Evolutionary conservation across 768 basidiomycete genomes (phyloP).

Genomic region (Paxillus rubicundulus): DNA sequence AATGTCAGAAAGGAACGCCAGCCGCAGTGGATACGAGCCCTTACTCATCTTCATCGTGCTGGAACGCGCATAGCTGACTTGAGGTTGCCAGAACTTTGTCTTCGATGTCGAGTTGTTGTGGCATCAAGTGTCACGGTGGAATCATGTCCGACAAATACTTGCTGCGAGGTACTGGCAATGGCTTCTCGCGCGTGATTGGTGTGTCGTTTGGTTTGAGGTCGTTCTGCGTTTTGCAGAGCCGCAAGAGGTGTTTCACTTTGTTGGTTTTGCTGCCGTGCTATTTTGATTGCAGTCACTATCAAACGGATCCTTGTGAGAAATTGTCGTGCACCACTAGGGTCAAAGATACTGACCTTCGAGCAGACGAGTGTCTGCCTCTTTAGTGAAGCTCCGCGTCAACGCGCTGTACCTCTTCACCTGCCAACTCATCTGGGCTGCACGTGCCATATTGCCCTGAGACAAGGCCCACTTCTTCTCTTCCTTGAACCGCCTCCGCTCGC

Average conservation of each 20-base stretch:
- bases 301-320: slow-evolving; percentile 6
- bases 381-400: slow-evolving; percentile 76
- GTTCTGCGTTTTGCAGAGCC: slow-evolving; percentile 23
- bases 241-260: slow-evolving; percentile 12
- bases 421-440: slow-evolving; percentile 79
- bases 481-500: slow-evolving; percentile 76
- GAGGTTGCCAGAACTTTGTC: slow-evolving; percentile 31
- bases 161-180: slow-evolving; percentile 15
- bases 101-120: slow-evolving; percentile 27
- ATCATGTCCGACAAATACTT: slow-evolving; percentile 30
- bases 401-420: slow-evolving; percentile 79
- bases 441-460: slow-evolving; percentile 70
- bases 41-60: slow-evolving; percentile 27
- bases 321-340: not conserved
- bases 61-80: slow-evolving; percentile 37
- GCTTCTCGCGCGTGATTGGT: slow-evolving; percentile 30
- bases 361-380: slow-evolving; percentile 70
- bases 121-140: slow-evolving; percentile 28
- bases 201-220: slow-evolving; percentile 19
- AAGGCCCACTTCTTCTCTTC: slow-evolving; percentile 88
- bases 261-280: slow-evolving; percentile 16
- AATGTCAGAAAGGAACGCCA: slow-evolving; percentile 6
- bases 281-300: slow-evolving; percentile 28
- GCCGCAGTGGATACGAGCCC: not conserved
- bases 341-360: slow-evolving; percentile 50